These are phyloP conservation scores for Mycena haematopus DNA, from an alignment of 768 basidiomycete genomes.

Conservation along the genomic window DNA sequence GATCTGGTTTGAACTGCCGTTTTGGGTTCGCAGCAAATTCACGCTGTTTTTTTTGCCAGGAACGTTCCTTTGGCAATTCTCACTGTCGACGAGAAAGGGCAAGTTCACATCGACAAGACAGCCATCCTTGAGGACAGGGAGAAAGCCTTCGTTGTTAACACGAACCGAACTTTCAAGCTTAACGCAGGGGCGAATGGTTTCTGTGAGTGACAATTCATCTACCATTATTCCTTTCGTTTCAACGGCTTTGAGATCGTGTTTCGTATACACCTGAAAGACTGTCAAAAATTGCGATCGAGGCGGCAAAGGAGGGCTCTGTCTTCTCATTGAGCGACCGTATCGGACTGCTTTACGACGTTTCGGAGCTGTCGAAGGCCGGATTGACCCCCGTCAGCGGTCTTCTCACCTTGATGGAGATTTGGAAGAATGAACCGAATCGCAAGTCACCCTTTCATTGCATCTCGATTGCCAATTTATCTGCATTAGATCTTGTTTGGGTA, in stretches of 20 bases:
- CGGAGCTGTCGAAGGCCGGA: constrained; percentile 83
- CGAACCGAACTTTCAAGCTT: constrained; percentile 82
- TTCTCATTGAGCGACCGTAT: constrained; percentile 91
- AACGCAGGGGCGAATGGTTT: constrained; percentile 87
- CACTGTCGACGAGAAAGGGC: constrained; percentile 64
- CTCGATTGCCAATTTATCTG: background rate
- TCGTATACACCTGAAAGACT: constrained; percentile 84
- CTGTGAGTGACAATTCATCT: constrained; percentile 57
- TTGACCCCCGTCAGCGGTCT: constrained; percentile 77
- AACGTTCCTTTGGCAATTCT: constrained; percentile 80
- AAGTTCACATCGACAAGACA: constrained; percentile 61
- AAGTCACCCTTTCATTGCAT: constrained; percentile 35
- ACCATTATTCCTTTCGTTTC: background rate
- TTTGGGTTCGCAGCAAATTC: background rate
- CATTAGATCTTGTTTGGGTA: constrained; percentile 80
- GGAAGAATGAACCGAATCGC: constrained; percentile 82
- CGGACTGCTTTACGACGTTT: constrained; percentile 84
- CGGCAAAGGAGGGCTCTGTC: constrained; percentile 62
- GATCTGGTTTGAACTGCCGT: constrained; percentile 63
- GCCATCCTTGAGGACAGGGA: constrained; percentile 74
- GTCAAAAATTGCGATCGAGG: constrained; percentile 78
- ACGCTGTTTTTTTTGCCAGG: constrained; percentile 48
- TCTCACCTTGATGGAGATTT: constrained; percentile 70
- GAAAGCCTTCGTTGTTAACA: constrained; percentile 71
- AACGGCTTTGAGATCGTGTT: constrained; percentile 85